Percentiles rank a stretch among this genome's conserved stretches.
These are phyloP conservation scores for Lophiostoma macrostomum DNA, from an alignment of 495 filamentous ascomycete genomes.

Conservation along the genomic window DNA sequence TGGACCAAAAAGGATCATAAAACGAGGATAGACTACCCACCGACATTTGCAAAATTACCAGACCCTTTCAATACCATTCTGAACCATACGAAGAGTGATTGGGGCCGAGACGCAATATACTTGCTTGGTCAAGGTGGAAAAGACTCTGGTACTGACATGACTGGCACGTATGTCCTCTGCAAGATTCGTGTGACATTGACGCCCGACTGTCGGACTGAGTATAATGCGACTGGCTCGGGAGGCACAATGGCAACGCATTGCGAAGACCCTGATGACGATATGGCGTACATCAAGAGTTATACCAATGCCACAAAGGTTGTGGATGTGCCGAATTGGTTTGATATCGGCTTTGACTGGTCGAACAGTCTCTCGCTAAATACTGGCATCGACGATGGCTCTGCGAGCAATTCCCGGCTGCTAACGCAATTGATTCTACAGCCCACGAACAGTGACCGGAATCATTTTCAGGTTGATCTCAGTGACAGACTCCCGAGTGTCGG, in stretches of 20 bases:
- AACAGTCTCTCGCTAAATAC: slow-evolving; percentile 56
- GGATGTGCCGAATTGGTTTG: slow-evolving; percentile 53
- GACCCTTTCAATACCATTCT: slow-evolving; percentile 61
- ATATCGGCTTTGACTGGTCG: slow-evolving; percentile 57
- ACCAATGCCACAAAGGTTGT: slow-evolving; percentile 38
- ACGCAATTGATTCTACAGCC: slow-evolving; percentile 49
- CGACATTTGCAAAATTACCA: slow-evolving; percentile 64
- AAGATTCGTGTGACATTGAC: slow-evolving; percentile 56
- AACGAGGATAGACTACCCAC: slow-evolving; percentile 48
- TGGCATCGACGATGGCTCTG: slow-evolving; percentile 57
- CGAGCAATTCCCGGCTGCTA: slow-evolving; percentile 62
- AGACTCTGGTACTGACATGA: slow-evolving; percentile 26
- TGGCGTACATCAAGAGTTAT: slow-evolving; percentile 50
- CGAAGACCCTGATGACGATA: slow-evolving; percentile 50
- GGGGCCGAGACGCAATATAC: slow-evolving; percentile 55
- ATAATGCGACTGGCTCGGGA: slow-evolving; percentile 56
- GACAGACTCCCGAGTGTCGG: slow-evolving; percentile 57
- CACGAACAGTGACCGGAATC: neutral
- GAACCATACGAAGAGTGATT: slow-evolving; percentile 47
- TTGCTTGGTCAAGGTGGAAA: slow-evolving; percentile 53
- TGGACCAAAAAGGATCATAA: slow-evolving; percentile 48
- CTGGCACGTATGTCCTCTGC: slow-evolving; percentile 58
- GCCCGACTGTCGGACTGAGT: slow-evolving; percentile 59
- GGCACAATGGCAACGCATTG: slow-evolving; percentile 55
- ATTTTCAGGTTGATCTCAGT: slow-evolving; percentile 38